These are phyloP conservation scores for Camelina laxa DNA, from an alignment of 345 rosid genomes.

Conservation along the genomic window DNA sequence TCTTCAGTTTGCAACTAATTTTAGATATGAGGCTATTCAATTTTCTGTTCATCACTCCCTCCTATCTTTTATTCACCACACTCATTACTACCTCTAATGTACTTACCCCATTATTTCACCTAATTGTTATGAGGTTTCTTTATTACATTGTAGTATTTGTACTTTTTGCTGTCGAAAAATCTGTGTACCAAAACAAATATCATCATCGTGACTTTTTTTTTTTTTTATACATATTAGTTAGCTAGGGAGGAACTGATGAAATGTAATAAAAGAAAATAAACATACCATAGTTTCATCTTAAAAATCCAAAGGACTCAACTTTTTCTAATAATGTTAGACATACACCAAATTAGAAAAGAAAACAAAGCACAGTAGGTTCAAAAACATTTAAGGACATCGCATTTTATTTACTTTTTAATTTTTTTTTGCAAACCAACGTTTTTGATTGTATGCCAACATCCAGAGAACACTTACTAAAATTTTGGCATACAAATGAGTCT, in stretches of 20 bases:
- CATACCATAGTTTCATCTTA: background rate
- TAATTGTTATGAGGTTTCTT: conserved; percentile 23
- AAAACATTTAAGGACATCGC: background rate
- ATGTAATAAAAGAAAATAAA: background rate
- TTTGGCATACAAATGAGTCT: background rate
- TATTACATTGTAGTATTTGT: conserved; percentile 6
- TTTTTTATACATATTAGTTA: background rate
- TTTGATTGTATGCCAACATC: background rate
- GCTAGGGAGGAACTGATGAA: background rate
- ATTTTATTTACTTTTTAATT: background rate
- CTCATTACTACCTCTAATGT: conserved; percentile 20
- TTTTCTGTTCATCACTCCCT: conserved; percentile 29
- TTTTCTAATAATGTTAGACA: no score
- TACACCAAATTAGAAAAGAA: background rate
- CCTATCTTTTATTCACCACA: conserved; percentile 29
- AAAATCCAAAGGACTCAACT: background rate
- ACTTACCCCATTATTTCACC: conserved; percentile 26
- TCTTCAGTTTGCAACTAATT: conserved; percentile 40
- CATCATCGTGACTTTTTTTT: conserved; percentile 1
- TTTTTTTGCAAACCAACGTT: background rate
- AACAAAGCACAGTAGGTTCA: background rate
- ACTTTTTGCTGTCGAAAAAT: background rate
- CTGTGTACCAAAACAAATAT: background rate
- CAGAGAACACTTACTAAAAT: background rate
- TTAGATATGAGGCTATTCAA: conserved; percentile 40